phyloP scores from a whole-genome alignment of 208 protist species.

The Tritrichomonas musculus region DNA sequence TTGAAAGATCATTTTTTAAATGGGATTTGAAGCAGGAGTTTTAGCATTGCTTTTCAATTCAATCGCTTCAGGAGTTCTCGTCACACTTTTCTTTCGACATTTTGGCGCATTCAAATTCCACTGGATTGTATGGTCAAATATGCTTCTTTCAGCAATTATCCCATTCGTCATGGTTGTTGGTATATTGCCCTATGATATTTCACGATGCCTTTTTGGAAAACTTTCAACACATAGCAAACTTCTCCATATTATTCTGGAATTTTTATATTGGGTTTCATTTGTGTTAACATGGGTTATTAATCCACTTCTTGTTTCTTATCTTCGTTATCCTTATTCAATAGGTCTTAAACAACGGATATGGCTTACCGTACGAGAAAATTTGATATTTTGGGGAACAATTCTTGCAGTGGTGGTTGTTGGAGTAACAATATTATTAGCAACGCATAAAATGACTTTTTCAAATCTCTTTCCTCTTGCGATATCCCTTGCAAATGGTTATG shows the following conservation, averaged over 20 bases:
- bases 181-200: not conserved
- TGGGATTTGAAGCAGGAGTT: no score
- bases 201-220: not conserved
- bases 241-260: not conserved
- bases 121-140: not conserved
- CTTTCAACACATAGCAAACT: no score
- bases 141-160: not conserved
- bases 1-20: no score
- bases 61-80: no score
- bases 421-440: not conserved
- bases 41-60: no score
- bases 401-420: not conserved
- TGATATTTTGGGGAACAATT: not conserved
- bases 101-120: conserved; percentile 1
- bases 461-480: not conserved
- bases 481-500: not conserved
- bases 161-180: not conserved
- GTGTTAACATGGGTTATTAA: not conserved
- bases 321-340: not conserved
- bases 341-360: not conserved
- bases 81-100: not conserved
- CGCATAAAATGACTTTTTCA: not conserved
- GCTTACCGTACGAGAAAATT: not conserved
- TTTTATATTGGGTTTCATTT: conserved; percentile 22
- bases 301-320: not conserved